A percentile compares a stretch with the other conserved stretches of the same genome.
Conservation (phyloP, 371 early-diverging fungal species). For the Funneliformis caledonium region DNA sequence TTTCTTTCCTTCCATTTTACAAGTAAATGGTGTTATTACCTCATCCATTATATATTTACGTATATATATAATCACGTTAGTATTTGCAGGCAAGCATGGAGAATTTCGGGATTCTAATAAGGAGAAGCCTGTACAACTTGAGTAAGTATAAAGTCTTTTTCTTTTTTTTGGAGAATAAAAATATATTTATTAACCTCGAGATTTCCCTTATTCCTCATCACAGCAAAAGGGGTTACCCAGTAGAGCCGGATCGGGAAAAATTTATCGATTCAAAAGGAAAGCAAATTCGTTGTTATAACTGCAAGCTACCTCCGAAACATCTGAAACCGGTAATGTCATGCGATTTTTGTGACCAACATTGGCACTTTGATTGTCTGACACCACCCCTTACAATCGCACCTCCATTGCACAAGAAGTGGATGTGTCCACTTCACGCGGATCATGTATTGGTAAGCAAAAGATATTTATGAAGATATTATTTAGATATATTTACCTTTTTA, state of each 20-base stretch:
- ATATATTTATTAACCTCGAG: constrained; percentile 39
- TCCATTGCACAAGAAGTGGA: constrained; percentile 70
- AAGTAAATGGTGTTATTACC: not conserved
- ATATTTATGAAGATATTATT: not conserved
- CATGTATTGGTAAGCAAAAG: constrained; percentile 50
- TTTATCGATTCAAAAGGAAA: constrained; percentile 57
- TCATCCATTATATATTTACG: not conserved
- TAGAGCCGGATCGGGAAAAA: constrained; percentile 55
- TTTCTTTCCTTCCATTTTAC: not conserved
- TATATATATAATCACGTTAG: constrained; percentile 37
- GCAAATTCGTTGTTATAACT: constrained; percentile 44
- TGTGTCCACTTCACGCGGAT: constrained; percentile 90
- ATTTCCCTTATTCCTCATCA: constrained; percentile 43
- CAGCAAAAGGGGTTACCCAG: constrained; percentile 49
- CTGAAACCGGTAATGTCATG: constrained; percentile 69
- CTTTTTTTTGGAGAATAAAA: not conserved
- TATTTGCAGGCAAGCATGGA: constrained; percentile 60
- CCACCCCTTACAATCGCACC: constrained; percentile 75
- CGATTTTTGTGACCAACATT: constrained; percentile 79
- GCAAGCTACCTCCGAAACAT: constrained; percentile 49
- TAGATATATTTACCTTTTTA: not conserved
- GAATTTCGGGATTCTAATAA: constrained; percentile 56
- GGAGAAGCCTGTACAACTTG: constrained; percentile 47
- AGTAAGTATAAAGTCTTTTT: constrained; percentile 48
- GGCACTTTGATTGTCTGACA: constrained; percentile 88